Conservation (phyloP, 139 green algal species). For the Picochlorum sp. region DNA sequence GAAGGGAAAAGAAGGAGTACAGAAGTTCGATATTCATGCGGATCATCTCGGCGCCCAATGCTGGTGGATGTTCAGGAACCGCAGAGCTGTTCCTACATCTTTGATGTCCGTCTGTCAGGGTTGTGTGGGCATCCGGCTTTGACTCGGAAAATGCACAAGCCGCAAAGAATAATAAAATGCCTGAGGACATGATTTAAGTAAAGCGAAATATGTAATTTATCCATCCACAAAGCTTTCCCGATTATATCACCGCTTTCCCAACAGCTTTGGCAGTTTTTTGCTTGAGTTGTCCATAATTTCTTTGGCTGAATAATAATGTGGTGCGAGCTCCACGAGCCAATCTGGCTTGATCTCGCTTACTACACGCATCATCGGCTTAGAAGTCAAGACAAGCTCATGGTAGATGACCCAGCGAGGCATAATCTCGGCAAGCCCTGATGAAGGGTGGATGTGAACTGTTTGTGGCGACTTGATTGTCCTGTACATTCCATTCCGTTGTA, state of each 20-base stretch:
- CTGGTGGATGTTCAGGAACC: slow-evolving; percentile 37
- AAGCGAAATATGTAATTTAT: not conserved
- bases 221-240: too few relatives aligned
- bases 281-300: slow-evolving; percentile 48
- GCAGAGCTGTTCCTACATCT: slow-evolving; percentile 63
- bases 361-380: slow-evolving; percentile 95
- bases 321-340: slow-evolving; percentile 95
- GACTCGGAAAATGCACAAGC: not conserved
- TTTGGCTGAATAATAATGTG: slow-evolving; percentile 85
- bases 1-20: not conserved
- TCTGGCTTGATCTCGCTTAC: slow-evolving; percentile 88
- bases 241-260: too few relatives aligned
- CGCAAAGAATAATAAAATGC: not conserved
- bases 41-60: slow-evolving; percentile 36
- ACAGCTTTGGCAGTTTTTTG: slow-evolving; percentile 78
- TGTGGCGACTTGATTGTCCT: slow-evolving; percentile 92
- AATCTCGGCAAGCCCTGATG: slow-evolving; percentile 58
- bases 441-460: slow-evolving; percentile 94
- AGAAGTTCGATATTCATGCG: not conserved
- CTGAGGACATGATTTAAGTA: too few relatives aligned
- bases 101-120: slow-evolving; percentile 50
- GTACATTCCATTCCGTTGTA: slow-evolving; percentile 87
- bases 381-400: slow-evolving; percentile 93
- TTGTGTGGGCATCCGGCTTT: slow-evolving; percentile 64
- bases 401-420: slow-evolving; percentile 78